Percentiles rank a stretch among this genome's conserved stretches.
phyloP scores from a whole-genome alignment of 2,329 filamentous ascomycete species.

The Penicillium sp. region DNA sequence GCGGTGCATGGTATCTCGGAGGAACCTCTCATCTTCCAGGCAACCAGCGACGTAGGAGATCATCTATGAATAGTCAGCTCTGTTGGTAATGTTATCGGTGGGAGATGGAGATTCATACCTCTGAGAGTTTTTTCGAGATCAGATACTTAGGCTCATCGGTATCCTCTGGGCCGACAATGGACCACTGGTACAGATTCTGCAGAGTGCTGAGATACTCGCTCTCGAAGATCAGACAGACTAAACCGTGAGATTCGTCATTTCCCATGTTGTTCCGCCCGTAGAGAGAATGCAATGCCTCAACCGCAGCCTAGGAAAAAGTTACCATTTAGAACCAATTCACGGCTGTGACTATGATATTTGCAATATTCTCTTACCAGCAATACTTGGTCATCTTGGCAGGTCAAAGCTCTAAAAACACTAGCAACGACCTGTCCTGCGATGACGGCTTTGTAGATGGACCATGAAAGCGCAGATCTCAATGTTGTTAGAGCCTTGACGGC shows the following conservation, averaged over 20 bases:
- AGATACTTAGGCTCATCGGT: constrained; percentile 91
- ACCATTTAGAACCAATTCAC: constrained; percentile 21
- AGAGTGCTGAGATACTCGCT: constrained; percentile 72
- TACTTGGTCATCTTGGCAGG: constrained; percentile 69
- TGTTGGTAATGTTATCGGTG: constrained; percentile 16
- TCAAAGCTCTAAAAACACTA: constrained; percentile 71
- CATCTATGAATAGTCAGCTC: constrained; percentile 58
- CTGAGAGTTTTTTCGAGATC: constrained; percentile 89
- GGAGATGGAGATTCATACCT: constrained; percentile 59
- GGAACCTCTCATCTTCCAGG: constrained; percentile 73
- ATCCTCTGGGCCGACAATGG: constrained; percentile 75
- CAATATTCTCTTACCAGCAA: constrained; percentile 64
- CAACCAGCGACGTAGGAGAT: constrained; percentile 83
- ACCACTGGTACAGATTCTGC: constrained; percentile 77
- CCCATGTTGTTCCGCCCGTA: constrained; percentile 75
- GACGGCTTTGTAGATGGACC: constrained; percentile 85
- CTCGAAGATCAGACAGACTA: constrained; percentile 79
- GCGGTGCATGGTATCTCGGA: constrained; percentile 60
- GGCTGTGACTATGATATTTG: constrained; percentile 7
- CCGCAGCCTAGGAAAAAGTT: constrained; percentile 61
- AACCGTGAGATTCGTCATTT: constrained; percentile 74
- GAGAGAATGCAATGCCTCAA: constrained; percentile 82
- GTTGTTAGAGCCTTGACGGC: constrained; percentile 77
- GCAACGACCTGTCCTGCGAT: constrained; percentile 70
- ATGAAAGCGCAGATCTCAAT: constrained; percentile 77